Evolutionary conservation across 2,329 filamentous ascomycete species (phyloP), one percentile per base, ranked within the genome.

Genomic region (Rhinocladiella similis): DNA sequence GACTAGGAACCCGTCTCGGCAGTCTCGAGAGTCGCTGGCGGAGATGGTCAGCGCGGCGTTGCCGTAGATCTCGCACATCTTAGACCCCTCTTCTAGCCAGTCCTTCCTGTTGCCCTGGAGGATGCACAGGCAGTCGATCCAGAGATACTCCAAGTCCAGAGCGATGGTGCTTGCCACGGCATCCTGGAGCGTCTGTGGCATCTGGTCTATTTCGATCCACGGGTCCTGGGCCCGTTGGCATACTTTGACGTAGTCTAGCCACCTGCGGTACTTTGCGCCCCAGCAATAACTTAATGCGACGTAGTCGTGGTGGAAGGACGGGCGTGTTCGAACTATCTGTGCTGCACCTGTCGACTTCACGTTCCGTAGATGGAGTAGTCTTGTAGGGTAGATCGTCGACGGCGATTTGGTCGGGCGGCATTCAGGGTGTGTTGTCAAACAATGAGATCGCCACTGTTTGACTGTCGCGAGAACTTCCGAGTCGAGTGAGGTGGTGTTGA

Each of bases 211-310:
- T 19, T 38, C 13, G n/a, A 47, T n/a, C n/a, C 13, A 12, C 19
- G 22, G 14, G 22, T 53, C 42, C 6, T 29, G 13, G 42, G n/a
- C 22, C 7, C 33, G 38, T 29, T 53, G 50, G 50, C 50, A 47
- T 12, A 5, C 16, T 18, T 53, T 53, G 29, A 29, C 47, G 18
- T 39, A 39, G 33, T 41, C 35, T 20, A 41, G 38, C 47, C 47
- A 50, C n/a, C 19, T 3, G 3, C 16, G n/a, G 16, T 19, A 18
- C 47, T 39, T 27, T 14, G 12, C 36, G 14, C 54, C 50, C 54
- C 54, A 57, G 33, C 54, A 57, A 45, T 57, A 57, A 50, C 54
- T 57, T 25, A 54, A 41, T 35, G 54, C 54, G 33, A 43, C 47
- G 45, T 54, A 57, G 13, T 48, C 35, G 25, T 48, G 45, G 5